These are phyloP conservation scores for Helotiales sp. DNA, from an alignment of 2,329 filamentous ascomycete genomes.

Conservation along the genomic window DNA sequence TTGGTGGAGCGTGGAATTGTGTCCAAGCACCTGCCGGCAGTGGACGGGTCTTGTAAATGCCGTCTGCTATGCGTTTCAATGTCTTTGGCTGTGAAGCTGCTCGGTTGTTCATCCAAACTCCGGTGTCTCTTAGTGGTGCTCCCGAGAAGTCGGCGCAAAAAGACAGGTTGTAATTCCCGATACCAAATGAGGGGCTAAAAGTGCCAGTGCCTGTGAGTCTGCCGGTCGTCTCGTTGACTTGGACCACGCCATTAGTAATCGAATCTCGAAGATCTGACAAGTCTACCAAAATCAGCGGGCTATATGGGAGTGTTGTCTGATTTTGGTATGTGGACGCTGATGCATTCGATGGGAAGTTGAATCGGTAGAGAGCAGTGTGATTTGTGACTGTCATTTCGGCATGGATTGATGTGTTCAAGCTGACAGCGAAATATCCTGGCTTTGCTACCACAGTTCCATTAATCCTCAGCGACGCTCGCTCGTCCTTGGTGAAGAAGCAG, in stretches of 20 bases:
- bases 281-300: conserved; percentile 55
- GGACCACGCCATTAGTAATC: not conserved
- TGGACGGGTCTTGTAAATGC: conserved; percentile 53
- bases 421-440: conserved; percentile 69
- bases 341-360: conserved; percentile 57
- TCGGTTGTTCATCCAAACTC: conserved; percentile 57
- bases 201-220: conserved; percentile 53
- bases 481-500: conserved; percentile 58
- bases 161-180: conserved; percentile 61
- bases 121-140: not conserved
- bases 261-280: conserved; percentile 58
- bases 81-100: conserved; percentile 65
- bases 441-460: conserved; percentile 55
- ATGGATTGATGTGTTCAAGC: conserved; percentile 58
- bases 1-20: conserved; percentile 59
- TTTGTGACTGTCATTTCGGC: conserved; percentile 71
- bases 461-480: conserved; percentile 45
- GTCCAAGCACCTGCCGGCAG: conserved; percentile 56
- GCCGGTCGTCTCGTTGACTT: not conserved
- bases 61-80: conserved; percentile 50
- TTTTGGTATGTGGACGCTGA: conserved; percentile 25
- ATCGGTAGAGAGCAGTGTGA: conserved; percentile 67
- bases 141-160: conserved; percentile 69
- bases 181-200: conserved; percentile 69
- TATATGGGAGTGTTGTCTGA: conserved; percentile 40